Percentiles rank a stretch among this genome's conserved stretches.
phyloP scores from a whole-genome alignment of 306 rosid genomes.

The Aeschynomene evenia region DNA sequence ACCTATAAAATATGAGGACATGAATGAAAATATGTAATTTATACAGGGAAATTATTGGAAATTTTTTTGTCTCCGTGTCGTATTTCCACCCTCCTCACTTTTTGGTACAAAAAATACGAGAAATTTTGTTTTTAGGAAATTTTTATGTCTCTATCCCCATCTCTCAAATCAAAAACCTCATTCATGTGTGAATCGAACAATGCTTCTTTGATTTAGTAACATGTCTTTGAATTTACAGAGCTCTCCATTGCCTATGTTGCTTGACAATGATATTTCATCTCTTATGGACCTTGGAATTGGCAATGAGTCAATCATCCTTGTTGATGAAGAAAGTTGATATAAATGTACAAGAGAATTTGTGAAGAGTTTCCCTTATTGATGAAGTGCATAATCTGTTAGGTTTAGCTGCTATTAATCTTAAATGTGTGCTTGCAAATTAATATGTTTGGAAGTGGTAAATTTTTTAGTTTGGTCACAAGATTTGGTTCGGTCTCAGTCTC shows the following conservation, averaged over 20 bases:
- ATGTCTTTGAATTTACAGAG: constrained; percentile 52
- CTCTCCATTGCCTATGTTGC: constrained; percentile 72
- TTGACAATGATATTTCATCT: constrained; percentile 71
- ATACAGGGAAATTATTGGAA: too few relatives aligned
- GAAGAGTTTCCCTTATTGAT: background rate
- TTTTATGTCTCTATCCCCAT: too few relatives aligned
- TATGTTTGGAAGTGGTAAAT: background rate
- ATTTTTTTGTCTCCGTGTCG: too few relatives aligned
- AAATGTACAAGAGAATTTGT: background rate
- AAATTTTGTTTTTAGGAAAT: too few relatives aligned
- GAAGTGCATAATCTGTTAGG: constrained; percentile 18
- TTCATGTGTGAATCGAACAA: background rate
- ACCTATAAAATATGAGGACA: too few relatives aligned
- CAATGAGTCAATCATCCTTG: constrained; percentile 64
- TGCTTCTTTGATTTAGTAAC: constrained; percentile 18
- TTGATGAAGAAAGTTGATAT: constrained; percentile 74
- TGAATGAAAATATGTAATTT: too few relatives aligned
- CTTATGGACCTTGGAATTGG: constrained; percentile 72
- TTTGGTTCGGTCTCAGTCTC: background rate
- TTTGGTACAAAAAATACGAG: too few relatives aligned
- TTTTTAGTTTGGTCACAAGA: constrained; percentile 6
- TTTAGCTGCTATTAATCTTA: constrained; percentile 10
- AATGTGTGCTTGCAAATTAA: background rate
- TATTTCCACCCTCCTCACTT: too few relatives aligned
- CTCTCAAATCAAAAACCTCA: too few relatives aligned